These are phyloP conservation scores for Entomophthora muscae DNA, from an alignment of 371 early-diverging fungal species.

Conservation along the genomic window DNA sequence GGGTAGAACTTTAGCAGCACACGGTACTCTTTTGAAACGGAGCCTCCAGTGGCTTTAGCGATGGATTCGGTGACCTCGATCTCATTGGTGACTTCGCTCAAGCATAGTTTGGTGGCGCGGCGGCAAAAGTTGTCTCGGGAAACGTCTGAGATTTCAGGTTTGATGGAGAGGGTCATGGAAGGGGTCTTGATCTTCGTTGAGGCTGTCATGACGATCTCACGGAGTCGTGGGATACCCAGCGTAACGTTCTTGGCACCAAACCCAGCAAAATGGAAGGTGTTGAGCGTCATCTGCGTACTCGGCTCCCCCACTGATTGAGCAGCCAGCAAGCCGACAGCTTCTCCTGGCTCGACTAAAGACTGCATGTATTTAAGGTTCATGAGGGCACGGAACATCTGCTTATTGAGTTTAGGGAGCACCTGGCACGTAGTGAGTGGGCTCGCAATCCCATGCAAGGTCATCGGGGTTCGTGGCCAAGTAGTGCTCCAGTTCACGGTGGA, in stretches of 20 bases:
- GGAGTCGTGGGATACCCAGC: constrained; percentile 98
- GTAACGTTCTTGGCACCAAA: constrained; percentile 99
- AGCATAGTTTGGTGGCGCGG: constrained; percentile 39
- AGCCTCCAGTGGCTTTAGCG: constrained; percentile 10
- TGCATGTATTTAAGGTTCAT: constrained; percentile 89
- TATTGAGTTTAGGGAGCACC: constrained; percentile 15
- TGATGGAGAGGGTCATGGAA: constrained; percentile 75
- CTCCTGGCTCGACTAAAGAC: constrained; percentile 93
- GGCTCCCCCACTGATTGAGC: constrained; percentile 99
- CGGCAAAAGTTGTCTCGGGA: constrained; percentile 40
- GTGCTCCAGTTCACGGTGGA: constrained; percentile 32
- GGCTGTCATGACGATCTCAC: constrained; percentile 99
- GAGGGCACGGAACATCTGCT: constrained; percentile 62
- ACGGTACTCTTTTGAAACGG: constrained; percentile 46
- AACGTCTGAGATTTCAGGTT: constrained; percentile 33
- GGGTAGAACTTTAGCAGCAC: constrained; percentile 73
- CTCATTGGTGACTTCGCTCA: constrained; percentile 67
- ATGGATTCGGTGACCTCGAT: constrained; percentile 50
- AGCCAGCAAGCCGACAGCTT: constrained; percentile 96
- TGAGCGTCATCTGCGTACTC: constrained; percentile 99
- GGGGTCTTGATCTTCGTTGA: constrained; percentile 91
- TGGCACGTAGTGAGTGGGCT: neutral
- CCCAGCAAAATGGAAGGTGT: constrained; percentile 99
- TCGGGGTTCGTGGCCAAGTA: constrained; percentile 54
- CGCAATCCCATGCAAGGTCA: constrained; percentile 21